phyloP scores from a whole-genome alignment of 140 eudicot species.

The Ambrosia hybrid region DNA sequence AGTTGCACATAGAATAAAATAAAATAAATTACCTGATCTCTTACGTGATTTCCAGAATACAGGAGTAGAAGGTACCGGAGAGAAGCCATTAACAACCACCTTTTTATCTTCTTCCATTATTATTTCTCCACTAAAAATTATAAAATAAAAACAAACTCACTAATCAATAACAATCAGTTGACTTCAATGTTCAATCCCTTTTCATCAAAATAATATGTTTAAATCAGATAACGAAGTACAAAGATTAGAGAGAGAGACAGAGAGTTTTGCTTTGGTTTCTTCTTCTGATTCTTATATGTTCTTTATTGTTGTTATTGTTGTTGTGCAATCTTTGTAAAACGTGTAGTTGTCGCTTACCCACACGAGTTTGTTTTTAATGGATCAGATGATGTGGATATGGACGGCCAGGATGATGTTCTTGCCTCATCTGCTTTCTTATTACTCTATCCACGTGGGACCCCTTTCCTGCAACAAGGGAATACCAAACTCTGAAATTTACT shows the following conservation, averaged over 20 bases:
- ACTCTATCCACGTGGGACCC: slow-evolving; percentile 26
- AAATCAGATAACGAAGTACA: no score
- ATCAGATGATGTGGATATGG: not conserved
- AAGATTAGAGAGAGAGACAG: not conserved
- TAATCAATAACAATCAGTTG: not conserved
- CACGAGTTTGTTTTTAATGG: slow-evolving; percentile 20
- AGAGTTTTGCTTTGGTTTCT: slow-evolving; percentile 7
- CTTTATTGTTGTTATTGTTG: slow-evolving; percentile 23
- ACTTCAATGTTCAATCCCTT: not conserved
- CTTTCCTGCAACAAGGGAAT: slow-evolving; percentile 30
- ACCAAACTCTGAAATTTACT: not conserved
- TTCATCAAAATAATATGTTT: not conserved
- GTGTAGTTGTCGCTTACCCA: slow-evolving; percentile 31
- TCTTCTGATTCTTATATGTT: not conserved
- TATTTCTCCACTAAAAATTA: slow-evolving; percentile 5
- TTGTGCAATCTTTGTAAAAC: slow-evolving; percentile 17
- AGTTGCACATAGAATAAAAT: not conserved
- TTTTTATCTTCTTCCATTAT: slow-evolving; percentile 43
- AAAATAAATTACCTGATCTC: slow-evolving; percentile 51
- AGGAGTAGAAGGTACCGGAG: slow-evolving; percentile 64
- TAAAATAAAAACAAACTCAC: not conserved
- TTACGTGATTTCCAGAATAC: slow-evolving; percentile 79
- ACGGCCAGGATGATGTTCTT: slow-evolving; percentile 20
- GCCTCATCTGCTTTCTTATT: slow-evolving; percentile 27
- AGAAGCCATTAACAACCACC: slow-evolving; percentile 49